A percentile compares a stretch with the other conserved stretches of the same genome.
Conservation (phyloP, 139 green algal genomes). For the Picochlorum sp. region DNA sequence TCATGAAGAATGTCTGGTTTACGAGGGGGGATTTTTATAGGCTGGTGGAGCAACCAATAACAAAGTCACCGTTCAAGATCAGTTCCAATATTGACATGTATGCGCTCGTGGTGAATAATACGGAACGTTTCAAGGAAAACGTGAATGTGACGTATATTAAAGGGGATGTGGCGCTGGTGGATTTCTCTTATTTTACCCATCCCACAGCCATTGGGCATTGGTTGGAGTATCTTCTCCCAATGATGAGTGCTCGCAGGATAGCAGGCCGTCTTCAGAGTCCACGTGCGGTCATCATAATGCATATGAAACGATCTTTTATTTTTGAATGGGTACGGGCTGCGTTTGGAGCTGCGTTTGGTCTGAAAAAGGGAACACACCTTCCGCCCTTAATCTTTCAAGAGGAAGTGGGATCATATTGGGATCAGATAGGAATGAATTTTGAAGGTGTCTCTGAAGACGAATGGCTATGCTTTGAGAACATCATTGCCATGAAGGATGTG, state of each 20-base stretch:
- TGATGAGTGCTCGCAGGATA: constrained; percentile 44
- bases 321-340: constrained; percentile 72
- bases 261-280: constrained; percentile 35
- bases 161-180: constrained; percentile 74
- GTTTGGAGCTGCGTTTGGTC: constrained; percentile 43
- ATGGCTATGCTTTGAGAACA: constrained; percentile 71
- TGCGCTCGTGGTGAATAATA: constrained; percentile 37
- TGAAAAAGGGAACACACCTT: constrained; percentile 39
- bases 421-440: constrained; percentile 62
- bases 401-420: constrained; percentile 40
- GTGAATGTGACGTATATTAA: constrained; percentile 38
- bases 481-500: constrained; percentile 67
- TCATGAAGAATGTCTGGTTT: constrained; percentile 57
- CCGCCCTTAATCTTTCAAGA: constrained; percentile 67
- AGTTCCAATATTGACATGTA: constrained; percentile 44
- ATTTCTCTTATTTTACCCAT: constrained; percentile 82
- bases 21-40: constrained; percentile 65
- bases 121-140: constrained; percentile 16
- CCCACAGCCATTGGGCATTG: constrained; percentile 84
- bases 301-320: constrained; percentile 64
- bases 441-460: constrained; percentile 38
- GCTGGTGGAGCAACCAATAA: constrained; percentile 49
- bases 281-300: constrained; percentile 55
- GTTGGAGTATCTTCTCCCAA: constrained; percentile 74
- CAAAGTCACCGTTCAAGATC: constrained; percentile 34